phyloP scores from a whole-genome alignment of 805 yeast species.

The Saturnispora dispora region DNA sequence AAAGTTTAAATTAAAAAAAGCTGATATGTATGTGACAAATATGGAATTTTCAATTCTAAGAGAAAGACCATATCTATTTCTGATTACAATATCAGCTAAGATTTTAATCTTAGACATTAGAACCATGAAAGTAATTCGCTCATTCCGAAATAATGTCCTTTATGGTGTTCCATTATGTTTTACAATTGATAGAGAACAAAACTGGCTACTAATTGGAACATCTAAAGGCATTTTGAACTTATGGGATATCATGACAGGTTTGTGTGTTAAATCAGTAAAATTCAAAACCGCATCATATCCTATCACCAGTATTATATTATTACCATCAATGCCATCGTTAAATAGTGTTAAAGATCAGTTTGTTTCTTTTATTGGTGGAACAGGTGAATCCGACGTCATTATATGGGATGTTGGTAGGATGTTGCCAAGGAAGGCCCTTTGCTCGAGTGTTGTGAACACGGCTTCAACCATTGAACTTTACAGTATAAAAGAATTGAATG shows the following conservation, averaged over 20 bases:
- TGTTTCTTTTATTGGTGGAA: constrained; percentile 61
- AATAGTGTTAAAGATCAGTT: constrained; percentile 31
- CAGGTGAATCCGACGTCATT: constrained; percentile 46
- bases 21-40: constrained; percentile 33
- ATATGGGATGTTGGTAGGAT: constrained; percentile 69
- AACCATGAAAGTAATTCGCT: constrained; percentile 35
- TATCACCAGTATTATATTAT: constrained; percentile 37
- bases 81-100: constrained; percentile 44
- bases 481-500: constrained; percentile 18
- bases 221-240: constrained; percentile 61
- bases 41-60: constrained; percentile 34
- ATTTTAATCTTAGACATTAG: constrained; percentile 51
- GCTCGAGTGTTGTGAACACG: constrained; percentile 17
- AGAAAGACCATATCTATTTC: constrained; percentile 36
- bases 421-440: constrained; percentile 35
- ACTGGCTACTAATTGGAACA: constrained; percentile 73
- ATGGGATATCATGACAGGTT: constrained; percentile 71
- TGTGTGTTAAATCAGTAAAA: constrained; percentile 54
- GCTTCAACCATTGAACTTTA: constrained; percentile 21
- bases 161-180: constrained; percentile 64
- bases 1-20: constrained; percentile 29
- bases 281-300: constrained; percentile 36
- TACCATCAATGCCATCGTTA: constrained; percentile 33
- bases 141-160: constrained; percentile 43
- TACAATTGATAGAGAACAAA: constrained; percentile 39